Base-by-base conservation (phyloP, 1,139 yeast genomes). In the Suhomyces bolitotheri region DNA sequence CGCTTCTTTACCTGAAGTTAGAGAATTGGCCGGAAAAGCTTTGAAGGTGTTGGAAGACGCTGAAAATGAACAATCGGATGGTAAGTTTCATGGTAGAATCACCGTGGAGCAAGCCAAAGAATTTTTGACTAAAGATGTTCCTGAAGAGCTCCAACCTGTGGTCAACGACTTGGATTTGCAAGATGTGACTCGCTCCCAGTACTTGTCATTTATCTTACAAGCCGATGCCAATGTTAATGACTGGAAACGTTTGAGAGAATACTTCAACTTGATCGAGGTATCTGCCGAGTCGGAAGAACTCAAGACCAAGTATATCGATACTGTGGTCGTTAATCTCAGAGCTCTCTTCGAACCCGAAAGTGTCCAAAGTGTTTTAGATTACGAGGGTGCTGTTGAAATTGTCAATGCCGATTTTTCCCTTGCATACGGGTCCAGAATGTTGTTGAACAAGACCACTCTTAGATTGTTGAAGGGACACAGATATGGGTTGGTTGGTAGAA, bases 401-500 rank as follows among this genome's bases (percentile, higher is more conserved):
- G 97, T 90, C 49, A 89, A 92, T 61, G 83, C 97, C 23, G 94
- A 87, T 58, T 92, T 92, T 62, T 92, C 97, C 0, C 73, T 92
- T 48, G 98, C 98, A 24, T 92, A 92, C 59, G 98, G 98, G 65
- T 86, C 96, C 26, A 82, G 97, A 66, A 92, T 92, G 97, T 76
- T 92, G 53, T 72, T 92, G 53, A 92, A 90, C 75, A 90, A 92
- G 66, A 90, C 98, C 37, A 83, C 75, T 45, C 70, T 92, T 58
- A 78, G 96, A 56, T 75, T 92, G 43, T 72, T 86, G 54, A 89
- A 90, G 69, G 98, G 98, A 51, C 97, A 87, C 64, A 80, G 98
- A 62, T 92, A 92, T 58, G 98, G 98, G 70, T 77, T 92, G 46
- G 89, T 97, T 73, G 98, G 98, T 56, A 80, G 97, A 66, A 92